Conservation (phyloP, 768 basidiomycete genomes). For the Trametopsis cervina region DNA sequence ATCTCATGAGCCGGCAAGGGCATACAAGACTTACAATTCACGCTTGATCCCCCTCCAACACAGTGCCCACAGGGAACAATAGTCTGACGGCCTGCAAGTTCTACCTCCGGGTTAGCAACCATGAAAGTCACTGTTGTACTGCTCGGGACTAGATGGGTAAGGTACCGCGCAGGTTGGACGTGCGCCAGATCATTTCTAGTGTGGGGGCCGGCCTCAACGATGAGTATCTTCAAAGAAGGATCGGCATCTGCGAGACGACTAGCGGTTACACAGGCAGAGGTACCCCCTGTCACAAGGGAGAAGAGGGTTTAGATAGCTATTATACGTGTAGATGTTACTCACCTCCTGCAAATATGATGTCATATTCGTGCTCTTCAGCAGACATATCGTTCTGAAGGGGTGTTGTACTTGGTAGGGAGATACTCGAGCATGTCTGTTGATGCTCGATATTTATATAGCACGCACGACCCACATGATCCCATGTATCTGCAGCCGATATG, state of each 20-base stretch:
- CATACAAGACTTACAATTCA: slow-evolving; percentile 41
- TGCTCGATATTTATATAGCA: no score
- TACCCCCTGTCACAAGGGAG: slow-evolving; percentile 35
- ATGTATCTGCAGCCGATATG: no score
- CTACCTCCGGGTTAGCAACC: slow-evolving; percentile 30
- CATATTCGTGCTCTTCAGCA: slow-evolving; percentile 5
- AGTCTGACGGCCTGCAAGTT: slow-evolving; percentile 36
- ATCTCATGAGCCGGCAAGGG: no score
- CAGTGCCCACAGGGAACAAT: slow-evolving; percentile 41
- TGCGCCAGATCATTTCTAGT: slow-evolving; percentile 40
- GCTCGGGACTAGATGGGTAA: slow-evolving; percentile 32
- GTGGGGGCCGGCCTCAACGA: slow-evolving; percentile 53
- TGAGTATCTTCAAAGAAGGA: slow-evolving; percentile 47
- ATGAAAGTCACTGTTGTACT: slow-evolving; percentile 41
- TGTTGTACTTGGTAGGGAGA: no score
- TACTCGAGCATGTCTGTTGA: no score
- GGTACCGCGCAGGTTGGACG: slow-evolving; percentile 46
- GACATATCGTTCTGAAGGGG: no score
- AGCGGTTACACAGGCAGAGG: slow-evolving; percentile 50
- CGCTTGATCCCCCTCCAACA: slow-evolving; percentile 55
- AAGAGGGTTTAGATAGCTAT: no score
- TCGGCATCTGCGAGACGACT: slow-evolving; percentile 48
- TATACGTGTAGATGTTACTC: no score
- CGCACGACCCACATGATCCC: no score
- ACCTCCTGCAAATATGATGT: slow-evolving; percentile 14